Percentiles rank a stretch among this genome's conserved stretches.
phyloP scores from a whole-genome alignment of 176 grass and related monocot genomes.

The maize (Zea mays) region DNA sequence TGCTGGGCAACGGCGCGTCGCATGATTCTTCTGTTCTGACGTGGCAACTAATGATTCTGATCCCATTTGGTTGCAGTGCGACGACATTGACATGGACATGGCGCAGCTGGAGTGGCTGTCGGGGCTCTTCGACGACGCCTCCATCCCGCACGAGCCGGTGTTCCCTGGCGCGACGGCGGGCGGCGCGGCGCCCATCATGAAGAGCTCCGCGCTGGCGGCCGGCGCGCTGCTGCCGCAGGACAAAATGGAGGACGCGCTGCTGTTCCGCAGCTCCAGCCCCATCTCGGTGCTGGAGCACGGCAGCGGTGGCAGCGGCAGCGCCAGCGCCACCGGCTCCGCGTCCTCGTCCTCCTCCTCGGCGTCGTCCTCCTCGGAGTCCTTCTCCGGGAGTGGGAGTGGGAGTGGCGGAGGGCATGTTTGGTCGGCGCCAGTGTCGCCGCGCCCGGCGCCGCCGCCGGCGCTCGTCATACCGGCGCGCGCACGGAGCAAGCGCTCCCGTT shows the following conservation, averaged over 20 bases:
- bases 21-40: conserved; percentile 8
- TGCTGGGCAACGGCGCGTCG: background rate
- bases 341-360: conserved; percentile 69
- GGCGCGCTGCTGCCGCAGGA: conserved; percentile 41
- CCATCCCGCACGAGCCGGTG: conserved; percentile 55
- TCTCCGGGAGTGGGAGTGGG: conserved; percentile 39
- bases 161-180: conserved; percentile 8
- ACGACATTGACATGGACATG: conserved; percentile 84
- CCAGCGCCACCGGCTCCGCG: conserved; percentile 31
- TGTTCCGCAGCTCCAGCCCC: conserved; percentile 84
- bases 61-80: conserved; percentile 52
- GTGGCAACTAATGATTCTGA: background rate
- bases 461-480: conserved; percentile 62
- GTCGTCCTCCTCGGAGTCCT: conserved; percentile 60
- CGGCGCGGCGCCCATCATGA: conserved; percentile 42
- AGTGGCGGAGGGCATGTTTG: conserved; percentile 15
- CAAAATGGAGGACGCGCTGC: conserved; percentile 41
- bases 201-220: conserved; percentile 33
- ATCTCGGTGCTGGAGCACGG: conserved; percentile 74
- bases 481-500: conserved; percentile 83
- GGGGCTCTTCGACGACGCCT: conserved; percentile 69
- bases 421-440: conserved; percentile 45
- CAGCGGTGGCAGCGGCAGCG: conserved; percentile 2
- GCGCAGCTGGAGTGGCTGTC: conserved; percentile 91
- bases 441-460: conserved; percentile 54